Base-by-base conservation (phyloP, 164 flowering plant species). In the Macadamia integrifolia region DNA sequence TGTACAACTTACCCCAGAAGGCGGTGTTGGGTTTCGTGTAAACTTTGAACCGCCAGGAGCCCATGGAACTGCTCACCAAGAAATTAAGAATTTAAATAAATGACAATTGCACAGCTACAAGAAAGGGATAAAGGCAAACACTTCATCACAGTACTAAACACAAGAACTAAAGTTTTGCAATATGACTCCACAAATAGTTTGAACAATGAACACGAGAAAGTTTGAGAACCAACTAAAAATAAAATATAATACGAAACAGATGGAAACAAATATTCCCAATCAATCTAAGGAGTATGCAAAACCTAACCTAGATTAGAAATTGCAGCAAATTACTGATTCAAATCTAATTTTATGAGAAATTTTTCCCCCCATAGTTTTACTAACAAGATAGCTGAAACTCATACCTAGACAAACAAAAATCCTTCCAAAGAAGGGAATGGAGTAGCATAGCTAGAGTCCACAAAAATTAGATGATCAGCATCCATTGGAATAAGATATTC, bases 21-120 rank as follows among this genome's bases (percentile, higher is more conserved):
- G 97, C 49, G 98, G 98, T 61, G 80, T 46, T 61, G 98, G 96
- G 70, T 93, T 93, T 71, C 98, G 78, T 49, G 82, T 77, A 69
- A 91, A 93, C 82, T 91, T 93, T 77, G 82, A 65, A 72, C 97
- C 98, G 67, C 98, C 97, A 77, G 97, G 98, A 79, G 97, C 96
- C 98, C 98, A 93, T 18, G 98, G 97, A 88, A 93, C 98, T 93
- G 88, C 63, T 65, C 68, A 74, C 32, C 23, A 68, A 66, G 65
- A 72, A 73, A 55, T 71, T 29, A 61, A 52, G 61, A 32, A 4
- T 61, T 59, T 11, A 46, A 46, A 35, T 35, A 35, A 35, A 58
- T 40, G 3, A 8, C 18, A 43, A 46, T 9, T 46, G 50, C 50
- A 46, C 13, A 11, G 7, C 50, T 3, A 46, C 1, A 46, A 11